phyloP scores from a whole-genome alignment of 78 protist species.

The Dictyostelium discoideum region dicty_2.7 NC_007089.4:6090001-6090500 shows the following conservation, averaged over 20 bases:
- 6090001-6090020: constrained; percentile 3
- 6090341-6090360: constrained; percentile 62
- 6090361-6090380: constrained; percentile 19
- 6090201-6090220: too few species aligned
- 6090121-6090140: not conserved
- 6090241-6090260: constrained; percentile 17
- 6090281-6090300: constrained; percentile 32
- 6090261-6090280: constrained; percentile 16
- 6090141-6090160: constrained; percentile 68
- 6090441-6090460: constrained; percentile 42
- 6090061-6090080: not conserved
- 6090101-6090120: not conserved
- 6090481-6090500: constrained; percentile 24
- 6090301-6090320: constrained; percentile 45
- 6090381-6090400: constrained; percentile 56
- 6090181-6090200: constrained; percentile 4
- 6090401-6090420: not conserved
- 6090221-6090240: constrained; percentile 9
- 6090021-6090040: constrained; percentile 41
- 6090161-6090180: constrained; percentile 20
- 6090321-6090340: constrained; percentile 31
- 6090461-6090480: constrained; percentile 42
- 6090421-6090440: not conserved
- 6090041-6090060: constrained; percentile 55
- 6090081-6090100: not conserved